A percentile compares a stretch with the other conserved stretches of the same genome.
Conservation (phyloP, 2,329 filamentous ascomycete genomes). For the Fusarium oxysporum region DNA sequence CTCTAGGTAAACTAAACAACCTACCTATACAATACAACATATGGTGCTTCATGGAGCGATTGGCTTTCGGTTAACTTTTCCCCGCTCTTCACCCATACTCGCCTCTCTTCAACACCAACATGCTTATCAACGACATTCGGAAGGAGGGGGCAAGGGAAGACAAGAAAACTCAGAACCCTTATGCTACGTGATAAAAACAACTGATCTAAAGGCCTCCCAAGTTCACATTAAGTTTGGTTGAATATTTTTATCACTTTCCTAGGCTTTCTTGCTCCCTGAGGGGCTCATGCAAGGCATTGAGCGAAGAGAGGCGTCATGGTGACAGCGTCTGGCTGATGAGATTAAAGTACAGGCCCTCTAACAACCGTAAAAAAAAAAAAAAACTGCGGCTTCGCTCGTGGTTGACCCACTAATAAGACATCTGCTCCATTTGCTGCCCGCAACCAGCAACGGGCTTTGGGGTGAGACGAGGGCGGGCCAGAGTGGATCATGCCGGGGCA, state of each 20-base stretch:
- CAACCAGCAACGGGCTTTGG: slow-evolving; percentile 20
- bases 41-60: neutral
- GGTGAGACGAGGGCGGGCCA: slow-evolving; percentile 14
- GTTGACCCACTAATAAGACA: neutral
- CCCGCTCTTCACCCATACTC: slow-evolving; percentile 5
- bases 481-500: slow-evolving; percentile 15
- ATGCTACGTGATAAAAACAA: neutral
- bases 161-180: neutral
- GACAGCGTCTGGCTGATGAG: slow-evolving; percentile 13
- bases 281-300: slow-evolving; percentile 13
- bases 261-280: neutral
- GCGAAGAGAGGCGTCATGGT: slow-evolving; percentile 38
- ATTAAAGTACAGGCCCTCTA: neutral
- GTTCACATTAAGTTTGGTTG: neutral
- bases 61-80: neutral
- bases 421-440: slow-evolving; percentile 4
- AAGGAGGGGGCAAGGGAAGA: slow-evolving; percentile 7
- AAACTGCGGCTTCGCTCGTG: neutral
- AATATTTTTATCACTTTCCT: neutral
- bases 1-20: neutral
- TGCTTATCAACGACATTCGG: neutral
- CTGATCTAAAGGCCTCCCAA: neutral
- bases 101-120: slow-evolving; percentile 8
- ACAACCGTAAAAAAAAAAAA: neutral
- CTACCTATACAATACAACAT: neutral